Evolutionary conservation across 768 basidiomycete species (phyloP).

Genomic region (Boletus rubroflammeus): DNA sequence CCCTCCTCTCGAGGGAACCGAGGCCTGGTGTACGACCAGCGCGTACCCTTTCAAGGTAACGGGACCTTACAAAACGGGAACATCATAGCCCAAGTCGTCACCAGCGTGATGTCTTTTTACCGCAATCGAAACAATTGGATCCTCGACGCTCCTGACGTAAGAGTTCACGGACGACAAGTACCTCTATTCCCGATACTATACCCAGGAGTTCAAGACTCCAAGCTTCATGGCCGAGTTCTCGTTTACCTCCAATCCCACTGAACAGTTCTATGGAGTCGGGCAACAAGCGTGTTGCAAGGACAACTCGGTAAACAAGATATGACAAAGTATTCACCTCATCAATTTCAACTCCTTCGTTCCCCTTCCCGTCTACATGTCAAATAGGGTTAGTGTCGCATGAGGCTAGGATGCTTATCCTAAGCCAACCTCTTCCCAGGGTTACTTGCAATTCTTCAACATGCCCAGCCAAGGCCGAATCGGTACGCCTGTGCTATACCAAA

Average conservation of each 20-base stretch:
- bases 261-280: slow-evolving; percentile 36
- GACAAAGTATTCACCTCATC: too few species aligned
- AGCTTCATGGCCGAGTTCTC: slow-evolving; percentile 32
- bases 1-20: neutral
- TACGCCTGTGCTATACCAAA: too few species aligned
- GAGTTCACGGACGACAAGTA: slow-evolving; percentile 1
- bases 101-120: neutral
- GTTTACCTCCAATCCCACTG: slow-evolving; percentile 32
- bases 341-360: too few species aligned
- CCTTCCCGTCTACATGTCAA: too few species aligned
- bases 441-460: too few species aligned
- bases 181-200: slow-evolving; percentile 25
- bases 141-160: slow-evolving; percentile 1
- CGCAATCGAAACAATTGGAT: neutral
- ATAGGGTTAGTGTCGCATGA: too few species aligned
- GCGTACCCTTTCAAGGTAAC: neutral
- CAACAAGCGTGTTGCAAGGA: slow-evolving; percentile 36
- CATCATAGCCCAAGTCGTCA: neutral
- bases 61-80: neutral
- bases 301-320: too few species aligned
- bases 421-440: too few species aligned
- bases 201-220: slow-evolving; percentile 6
- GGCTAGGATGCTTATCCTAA: too few species aligned
- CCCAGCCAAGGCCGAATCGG: too few species aligned
- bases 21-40: neutral